These are phyloP conservation scores for Fonsecaea nubica DNA, from an alignment of 2,329 filamentous ascomycete species.

Conservation along the genomic window DNA sequence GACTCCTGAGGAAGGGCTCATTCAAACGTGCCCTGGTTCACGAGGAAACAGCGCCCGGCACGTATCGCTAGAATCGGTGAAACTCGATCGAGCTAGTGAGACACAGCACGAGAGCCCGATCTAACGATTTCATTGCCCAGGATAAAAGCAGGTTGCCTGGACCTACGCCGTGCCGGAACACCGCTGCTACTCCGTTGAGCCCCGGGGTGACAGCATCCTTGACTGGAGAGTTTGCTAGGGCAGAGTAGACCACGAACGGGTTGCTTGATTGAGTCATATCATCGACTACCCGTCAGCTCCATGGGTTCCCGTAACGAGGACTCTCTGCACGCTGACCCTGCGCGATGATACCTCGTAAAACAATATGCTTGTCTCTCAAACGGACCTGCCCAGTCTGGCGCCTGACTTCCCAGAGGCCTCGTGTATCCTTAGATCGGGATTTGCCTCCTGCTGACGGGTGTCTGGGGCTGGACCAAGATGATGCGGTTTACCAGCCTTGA, in stretches of 20 bases:
- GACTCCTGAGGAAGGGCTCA: not conserved
- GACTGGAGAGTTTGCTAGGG: not conserved
- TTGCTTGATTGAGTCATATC: not conserved
- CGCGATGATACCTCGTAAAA: conserved; percentile 5
- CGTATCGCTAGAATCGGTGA: not conserved
- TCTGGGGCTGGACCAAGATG: not conserved
- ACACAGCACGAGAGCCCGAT: not conserved
- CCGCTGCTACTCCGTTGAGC: not conserved
- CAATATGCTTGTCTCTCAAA: not conserved
- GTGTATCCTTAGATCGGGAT: too few species aligned
- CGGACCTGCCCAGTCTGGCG: not conserved
- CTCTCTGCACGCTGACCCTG: not conserved
- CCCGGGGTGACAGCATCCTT: not conserved
- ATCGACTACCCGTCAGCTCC: not conserved
- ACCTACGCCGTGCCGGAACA: not conserved
- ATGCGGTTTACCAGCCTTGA: conserved; percentile 13
- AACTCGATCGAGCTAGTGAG: not conserved
- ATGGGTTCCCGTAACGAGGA: not conserved
- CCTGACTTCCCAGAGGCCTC: not conserved
- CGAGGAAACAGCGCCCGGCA: not conserved
- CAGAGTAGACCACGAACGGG: not conserved
- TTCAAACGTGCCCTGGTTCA: not conserved
- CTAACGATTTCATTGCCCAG: not conserved
- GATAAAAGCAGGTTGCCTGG: not conserved
- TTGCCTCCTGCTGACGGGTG: not conserved